Conservation (phyloP, 257 asterid species). For the Ocimum tenuiflorum region DNA sequence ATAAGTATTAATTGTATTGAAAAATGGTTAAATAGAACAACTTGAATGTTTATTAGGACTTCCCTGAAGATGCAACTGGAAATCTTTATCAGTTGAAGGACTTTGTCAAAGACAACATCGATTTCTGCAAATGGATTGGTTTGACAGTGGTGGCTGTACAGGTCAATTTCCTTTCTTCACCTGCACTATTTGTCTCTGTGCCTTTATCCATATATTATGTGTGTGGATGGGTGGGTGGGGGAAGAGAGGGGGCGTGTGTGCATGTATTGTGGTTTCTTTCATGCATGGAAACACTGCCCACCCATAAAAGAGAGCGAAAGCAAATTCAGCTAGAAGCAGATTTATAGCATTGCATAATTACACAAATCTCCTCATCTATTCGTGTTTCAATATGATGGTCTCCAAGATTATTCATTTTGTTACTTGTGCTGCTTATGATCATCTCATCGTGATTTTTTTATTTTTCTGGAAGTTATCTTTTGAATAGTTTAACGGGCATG, state of each 20-base stretch:
- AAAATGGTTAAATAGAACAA: not conserved
- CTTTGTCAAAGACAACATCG: slow-evolving; percentile 62
- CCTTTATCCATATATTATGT: no score
- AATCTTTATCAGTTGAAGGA: slow-evolving; percentile 57
- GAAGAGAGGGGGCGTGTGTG: no score
- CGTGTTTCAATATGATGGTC: not conserved
- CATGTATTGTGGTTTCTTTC: no score
- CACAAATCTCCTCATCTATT: not conserved
- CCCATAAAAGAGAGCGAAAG: no score
- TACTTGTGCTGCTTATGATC: no score
- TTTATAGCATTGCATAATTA: not conserved
- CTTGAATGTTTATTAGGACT: slow-evolving; percentile 49
- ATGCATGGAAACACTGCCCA: no score
- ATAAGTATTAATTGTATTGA: not conserved
- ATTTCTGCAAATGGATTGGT: slow-evolving; percentile 76
- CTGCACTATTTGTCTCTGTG: not conserved
- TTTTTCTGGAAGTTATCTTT: no score
- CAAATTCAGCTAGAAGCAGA: not conserved
- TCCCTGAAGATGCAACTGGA: slow-evolving; percentile 75
- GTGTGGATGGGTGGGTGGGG: no score
- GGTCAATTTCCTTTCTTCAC: slow-evolving; percentile 35
- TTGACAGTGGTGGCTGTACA: slow-evolving; percentile 63
- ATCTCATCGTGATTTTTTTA: no score
- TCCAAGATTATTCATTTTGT: no score
- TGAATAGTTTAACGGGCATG: no score